Evolutionary conservation across 768 basidiomycete species (phyloP), one percentile per base, ranked within the genome.

Genomic region (Lactarius vividus): DNA sequence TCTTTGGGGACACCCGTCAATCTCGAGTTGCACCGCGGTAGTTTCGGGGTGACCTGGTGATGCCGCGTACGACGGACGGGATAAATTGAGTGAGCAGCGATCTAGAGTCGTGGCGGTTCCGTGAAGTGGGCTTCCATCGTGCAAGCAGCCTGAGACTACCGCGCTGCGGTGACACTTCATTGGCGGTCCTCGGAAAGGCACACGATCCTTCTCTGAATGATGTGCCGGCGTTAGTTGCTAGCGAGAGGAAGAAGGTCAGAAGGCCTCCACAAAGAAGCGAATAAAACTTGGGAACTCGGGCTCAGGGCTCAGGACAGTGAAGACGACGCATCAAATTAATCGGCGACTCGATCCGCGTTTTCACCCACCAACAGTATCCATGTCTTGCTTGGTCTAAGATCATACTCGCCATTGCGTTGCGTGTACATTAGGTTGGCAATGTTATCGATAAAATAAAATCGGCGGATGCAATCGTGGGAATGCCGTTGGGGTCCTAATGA

Each of bases 101-200:
- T 57, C 39, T 23, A 57, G 53, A 33, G n/a, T 29, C 57, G 18
- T 44, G 13, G 52, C 49, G 52, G 61, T 23, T 33, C 61, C 40
- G 57, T 55, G 52, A 54, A 59, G 42, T n/a, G 33, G 28, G 42
- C 23, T 33, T 66, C 49, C 35, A 46, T 66, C 65, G 56, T 49
- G 28, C 29, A 29, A 54, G 26, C 10, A 46, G 26, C 28, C 2
- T 18, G 8, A 29, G 54, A 20, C 31, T 28, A 44, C 42, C 33
- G 61, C 35, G n/a, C 28, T 52, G n/a, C 40, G 23, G n/a, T 44
- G 61, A 53, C 61, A 54, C 40, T 40, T 29, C 40, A 49, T 33
- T 33, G 52, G 31, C 53, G 29, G 52, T 62, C 53, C 61, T 44
- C 49, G 49, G 49, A 58, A 49, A 62, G 49, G 46, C 9, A 62